phyloP scores from a whole-genome alignment of 305 asterid genomes.

The Ilex paraguariensis region DNA sequence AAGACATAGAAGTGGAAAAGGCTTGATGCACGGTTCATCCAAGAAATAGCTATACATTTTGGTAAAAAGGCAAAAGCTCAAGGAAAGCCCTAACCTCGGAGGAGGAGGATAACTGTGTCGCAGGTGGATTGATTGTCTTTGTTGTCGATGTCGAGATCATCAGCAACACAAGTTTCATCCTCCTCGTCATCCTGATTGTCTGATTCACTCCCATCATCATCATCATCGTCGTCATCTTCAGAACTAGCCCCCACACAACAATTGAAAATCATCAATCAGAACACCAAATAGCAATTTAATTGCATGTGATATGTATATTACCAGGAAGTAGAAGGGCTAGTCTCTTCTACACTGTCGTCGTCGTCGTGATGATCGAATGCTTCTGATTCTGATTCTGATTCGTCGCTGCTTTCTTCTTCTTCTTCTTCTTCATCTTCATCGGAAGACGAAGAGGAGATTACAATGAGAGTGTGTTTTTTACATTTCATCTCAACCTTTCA shows the following conservation, averaged over 20 bases:
- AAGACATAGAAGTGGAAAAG: no score
- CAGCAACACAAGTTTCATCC: constrained; percentile 15
- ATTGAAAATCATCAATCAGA: background rate
- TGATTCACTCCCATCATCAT: constrained; percentile 18
- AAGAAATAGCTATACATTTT: background rate
- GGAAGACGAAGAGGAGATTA: no score
- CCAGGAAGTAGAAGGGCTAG: constrained; percentile 33
- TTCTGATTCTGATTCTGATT: constrained; percentile 24
- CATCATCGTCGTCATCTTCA: constrained; percentile 10
- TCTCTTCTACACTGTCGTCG: constrained; percentile 23
- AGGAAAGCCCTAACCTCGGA: constrained; percentile 38
- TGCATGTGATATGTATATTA: constrained; percentile 9
- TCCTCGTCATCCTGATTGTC: constrained; percentile 16
- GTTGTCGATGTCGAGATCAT: constrained; percentile 19
- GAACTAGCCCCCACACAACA: constrained; percentile 11
- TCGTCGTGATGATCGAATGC: constrained; percentile 8
- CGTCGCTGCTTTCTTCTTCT: constrained; percentile 10
- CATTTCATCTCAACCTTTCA: no score
- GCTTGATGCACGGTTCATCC: no score
- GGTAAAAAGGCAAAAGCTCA: background rate
- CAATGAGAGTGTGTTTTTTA: no score
- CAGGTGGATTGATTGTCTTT: constrained; percentile 24
- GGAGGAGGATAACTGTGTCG: constrained; percentile 27
- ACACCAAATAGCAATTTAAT: background rate
- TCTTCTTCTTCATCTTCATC: no score